phyloP scores from a whole-genome alignment of 192 early-diverging fungal genomes.

The Mortierella alpina region DNA sequence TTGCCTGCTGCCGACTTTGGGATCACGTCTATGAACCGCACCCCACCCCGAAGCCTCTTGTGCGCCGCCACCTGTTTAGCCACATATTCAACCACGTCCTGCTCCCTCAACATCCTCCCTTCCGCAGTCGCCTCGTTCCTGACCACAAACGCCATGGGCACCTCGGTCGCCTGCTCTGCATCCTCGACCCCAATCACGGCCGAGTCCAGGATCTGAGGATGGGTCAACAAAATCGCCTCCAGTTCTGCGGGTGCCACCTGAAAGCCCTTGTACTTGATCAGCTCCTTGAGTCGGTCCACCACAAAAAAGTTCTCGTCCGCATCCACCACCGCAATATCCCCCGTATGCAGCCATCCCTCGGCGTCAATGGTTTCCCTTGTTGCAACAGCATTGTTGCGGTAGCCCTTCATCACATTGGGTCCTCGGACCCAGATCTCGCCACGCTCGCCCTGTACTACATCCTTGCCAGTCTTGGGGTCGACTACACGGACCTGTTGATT shows the following conservation, averaged over 20 bases:
- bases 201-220: constrained; percentile 74
- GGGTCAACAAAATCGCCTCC: constrained; percentile 75
- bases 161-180: constrained; percentile 69
- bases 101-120: constrained; percentile 3
- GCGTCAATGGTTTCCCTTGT: constrained; percentile 77
- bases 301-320: constrained; percentile 68
- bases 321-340: constrained; percentile 79
- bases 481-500: constrained; percentile 78
- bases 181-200: constrained; percentile 74
- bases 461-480: constrained; percentile 63
- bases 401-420: constrained; percentile 80
- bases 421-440: constrained; percentile 81
- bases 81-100: constrained; percentile 63
- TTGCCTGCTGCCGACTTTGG: constrained; percentile 83
- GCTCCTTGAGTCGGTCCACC: constrained; percentile 83
- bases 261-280: constrained; percentile 88
- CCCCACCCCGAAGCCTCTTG: constrained; percentile 81
- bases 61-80: constrained; percentile 68
- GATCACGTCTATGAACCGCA: constrained; percentile 72
- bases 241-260: constrained; percentile 89
- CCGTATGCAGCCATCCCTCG: constrained; percentile 91
- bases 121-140: constrained; percentile 51
- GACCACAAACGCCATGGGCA: constrained; percentile 82
- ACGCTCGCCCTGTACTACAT: constrained; percentile 43
- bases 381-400: constrained; percentile 79